phyloP scores from a whole-genome alignment of 1,139 yeast species.

The Dujonia santamariae region DNA sequence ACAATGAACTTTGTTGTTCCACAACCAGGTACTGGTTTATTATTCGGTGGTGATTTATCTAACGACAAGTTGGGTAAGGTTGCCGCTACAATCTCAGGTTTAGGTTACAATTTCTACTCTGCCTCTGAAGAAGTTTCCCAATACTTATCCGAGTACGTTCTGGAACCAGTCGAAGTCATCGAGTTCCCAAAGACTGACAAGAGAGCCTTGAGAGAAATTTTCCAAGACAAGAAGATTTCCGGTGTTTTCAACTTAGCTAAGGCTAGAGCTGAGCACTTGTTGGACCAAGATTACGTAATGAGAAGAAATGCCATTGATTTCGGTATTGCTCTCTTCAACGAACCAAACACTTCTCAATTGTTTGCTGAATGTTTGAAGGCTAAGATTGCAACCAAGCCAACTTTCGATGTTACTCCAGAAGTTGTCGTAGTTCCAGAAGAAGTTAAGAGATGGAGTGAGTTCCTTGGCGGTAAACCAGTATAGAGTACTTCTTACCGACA shows the following conservation, averaged over 20 bases:
- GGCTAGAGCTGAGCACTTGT: slow-evolving; percentile 79
- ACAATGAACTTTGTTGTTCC: slow-evolving; percentile 97
- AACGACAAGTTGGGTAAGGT: slow-evolving; percentile 71
- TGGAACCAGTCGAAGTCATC: slow-evolving; percentile 58
- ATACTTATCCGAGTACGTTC: slow-evolving; percentile 54
- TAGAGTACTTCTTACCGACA: not conserved
- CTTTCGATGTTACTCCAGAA: slow-evolving; percentile 38
- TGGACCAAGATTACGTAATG: slow-evolving; percentile 94
- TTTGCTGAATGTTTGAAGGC: slow-evolving; percentile 81
- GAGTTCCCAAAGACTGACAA: slow-evolving; percentile 92
- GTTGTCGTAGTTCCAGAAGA: slow-evolving; percentile 69
- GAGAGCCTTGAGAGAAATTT: slow-evolving; percentile 88
- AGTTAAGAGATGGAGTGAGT: slow-evolving; percentile 95
- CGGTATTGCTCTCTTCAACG: slow-evolving; percentile 93
- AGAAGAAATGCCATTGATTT: slow-evolving; percentile 98
- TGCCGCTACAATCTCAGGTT: slow-evolving; percentile 62
- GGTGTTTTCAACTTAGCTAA: slow-evolving; percentile 90
- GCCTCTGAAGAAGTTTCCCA: slow-evolving; percentile 70
- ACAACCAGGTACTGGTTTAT: slow-evolving; percentile 80
- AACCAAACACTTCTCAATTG: slow-evolving; percentile 86
- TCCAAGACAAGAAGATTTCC: slow-evolving; percentile 78
- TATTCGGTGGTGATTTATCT: slow-evolving; percentile 89
- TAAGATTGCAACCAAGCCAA: slow-evolving; percentile 59
- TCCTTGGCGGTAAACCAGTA: slow-evolving; percentile 87
- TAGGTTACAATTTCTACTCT: slow-evolving; percentile 81